Evolutionary conservation across 2,329 filamentous ascomycete species (phyloP).

Genomic region (Aspergillus japonicus): DNA sequence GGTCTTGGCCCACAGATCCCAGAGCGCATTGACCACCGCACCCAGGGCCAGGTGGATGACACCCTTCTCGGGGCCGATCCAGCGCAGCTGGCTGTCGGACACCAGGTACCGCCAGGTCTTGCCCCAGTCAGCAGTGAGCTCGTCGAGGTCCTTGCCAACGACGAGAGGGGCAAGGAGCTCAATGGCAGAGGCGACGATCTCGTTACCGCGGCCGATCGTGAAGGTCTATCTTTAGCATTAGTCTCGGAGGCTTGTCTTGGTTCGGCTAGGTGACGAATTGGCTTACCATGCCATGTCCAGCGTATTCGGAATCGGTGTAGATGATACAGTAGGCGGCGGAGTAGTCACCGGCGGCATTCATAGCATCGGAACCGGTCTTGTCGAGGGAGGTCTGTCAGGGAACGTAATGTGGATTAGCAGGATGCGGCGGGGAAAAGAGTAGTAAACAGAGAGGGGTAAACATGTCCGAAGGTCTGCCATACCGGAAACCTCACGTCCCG

Average conservation of each 20-base stretch:
- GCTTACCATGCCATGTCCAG: constrained; percentile 45
- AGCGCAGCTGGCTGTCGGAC: constrained; percentile 83
- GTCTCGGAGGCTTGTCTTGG: not conserved
- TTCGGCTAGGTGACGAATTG: not conserved
- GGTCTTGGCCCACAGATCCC: constrained; percentile 92
- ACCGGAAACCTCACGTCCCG: constrained; percentile 73
- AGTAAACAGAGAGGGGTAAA: not conserved
- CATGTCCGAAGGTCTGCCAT: constrained; percentile 20
- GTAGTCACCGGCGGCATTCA: constrained; percentile 93
- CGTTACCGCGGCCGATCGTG: constrained; percentile 70
- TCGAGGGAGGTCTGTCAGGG: constrained; percentile 72
- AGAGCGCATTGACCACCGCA: constrained; percentile 85
- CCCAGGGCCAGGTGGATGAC: constrained; percentile 90
- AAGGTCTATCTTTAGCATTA: constrained; percentile 37
- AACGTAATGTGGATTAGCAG: constrained; percentile 3
- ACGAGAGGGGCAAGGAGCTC: constrained; percentile 74
- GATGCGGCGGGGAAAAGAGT: not conserved
- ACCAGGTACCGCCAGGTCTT: constrained; percentile 90
- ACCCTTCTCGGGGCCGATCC: constrained; percentile 93
- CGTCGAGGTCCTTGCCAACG: constrained; percentile 70
- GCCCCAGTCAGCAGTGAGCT: constrained; percentile 77
- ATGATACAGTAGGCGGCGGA: constrained; percentile 93
- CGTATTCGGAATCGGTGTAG: constrained; percentile 65
- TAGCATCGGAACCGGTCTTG: constrained; percentile 94
- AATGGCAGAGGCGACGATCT: constrained; percentile 86